phyloP scores from a whole-genome alignment of 2,329 filamentous ascomycete species.

The Aspergillus texensis region DNA sequence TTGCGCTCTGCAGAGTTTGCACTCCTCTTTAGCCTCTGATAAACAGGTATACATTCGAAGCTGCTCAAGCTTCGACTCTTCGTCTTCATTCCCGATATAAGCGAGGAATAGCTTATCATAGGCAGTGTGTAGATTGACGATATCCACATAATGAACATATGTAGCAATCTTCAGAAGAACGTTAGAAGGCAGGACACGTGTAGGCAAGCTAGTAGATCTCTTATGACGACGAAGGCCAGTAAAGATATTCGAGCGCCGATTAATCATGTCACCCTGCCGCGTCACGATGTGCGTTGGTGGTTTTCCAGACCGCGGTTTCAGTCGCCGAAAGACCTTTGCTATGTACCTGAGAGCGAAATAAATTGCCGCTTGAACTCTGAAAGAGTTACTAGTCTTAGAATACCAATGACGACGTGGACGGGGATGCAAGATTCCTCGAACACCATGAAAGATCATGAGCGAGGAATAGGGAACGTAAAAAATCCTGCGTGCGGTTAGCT shows the following conservation, averaged over 20 bases:
- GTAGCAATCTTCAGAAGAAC: neutral
- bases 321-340: neutral
- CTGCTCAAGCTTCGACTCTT: neutral
- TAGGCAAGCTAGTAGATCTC: too few relatives aligned
- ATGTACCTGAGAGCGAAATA: neutral
- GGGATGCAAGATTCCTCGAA: neutral
- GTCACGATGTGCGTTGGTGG: neutral
- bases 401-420: neutral
- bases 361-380: neutral
- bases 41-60: neutral
- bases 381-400: too few relatives aligned
- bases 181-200: neutral
- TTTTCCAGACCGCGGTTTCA: neutral
- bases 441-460: neutral
- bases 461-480: neutral
- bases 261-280: neutral
- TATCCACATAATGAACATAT: neutral
- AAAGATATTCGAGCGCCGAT: neutral
- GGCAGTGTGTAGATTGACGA: neutral
- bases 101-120: neutral
- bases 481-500: neutral
- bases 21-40: neutral
- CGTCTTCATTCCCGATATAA: neutral
- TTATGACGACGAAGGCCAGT: neutral
- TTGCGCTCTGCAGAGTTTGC: neutral